These are phyloP conservation scores for Capniomyces stellatus DNA, from an alignment of 371 early-diverging fungal genomes.

Conservation along the genomic window DNA sequence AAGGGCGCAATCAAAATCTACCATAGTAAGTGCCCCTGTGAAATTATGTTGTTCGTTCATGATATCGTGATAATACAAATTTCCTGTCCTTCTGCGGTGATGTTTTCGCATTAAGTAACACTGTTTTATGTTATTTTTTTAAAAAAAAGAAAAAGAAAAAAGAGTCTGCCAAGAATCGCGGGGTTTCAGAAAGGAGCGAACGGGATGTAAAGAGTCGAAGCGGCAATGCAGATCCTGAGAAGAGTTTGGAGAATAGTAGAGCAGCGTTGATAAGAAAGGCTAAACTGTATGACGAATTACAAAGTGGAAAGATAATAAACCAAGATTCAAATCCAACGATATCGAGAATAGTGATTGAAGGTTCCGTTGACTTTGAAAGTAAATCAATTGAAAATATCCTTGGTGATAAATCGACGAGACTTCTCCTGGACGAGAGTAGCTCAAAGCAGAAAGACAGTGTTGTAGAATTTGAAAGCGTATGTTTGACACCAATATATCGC, in stretches of 20 bases:
- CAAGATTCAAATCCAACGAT: conserved; percentile 3
- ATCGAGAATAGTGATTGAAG: conserved; percentile 11
- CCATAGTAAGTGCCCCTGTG: too few species aligned
- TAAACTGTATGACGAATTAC: conserved; percentile 13
- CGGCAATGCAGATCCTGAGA: background rate
- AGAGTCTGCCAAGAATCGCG: conserved; percentile 7
- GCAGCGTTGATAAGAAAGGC: conserved; percentile 13
- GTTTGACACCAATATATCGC: too few species aligned
- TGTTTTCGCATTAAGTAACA: too few species aligned
- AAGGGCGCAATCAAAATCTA: too few species aligned
- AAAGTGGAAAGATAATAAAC: background rate
- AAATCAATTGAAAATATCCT: background rate
- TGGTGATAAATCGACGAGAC: background rate
- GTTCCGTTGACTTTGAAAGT: conserved; percentile 19
- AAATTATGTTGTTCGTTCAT: too few species aligned
- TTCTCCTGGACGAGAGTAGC: background rate
- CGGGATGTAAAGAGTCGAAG: conserved; percentile 6
- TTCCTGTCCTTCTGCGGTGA: too few species aligned
- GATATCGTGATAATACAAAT: too few species aligned
- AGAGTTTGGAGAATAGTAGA: background rate
- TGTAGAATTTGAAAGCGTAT: too few species aligned
- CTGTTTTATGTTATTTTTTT: background rate
- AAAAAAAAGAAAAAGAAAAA: background rate
- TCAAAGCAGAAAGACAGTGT: too few species aligned
- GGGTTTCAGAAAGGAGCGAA: conserved; percentile 8